Evolutionary conservation across 352 stramenopile species (phyloP).

Genomic region (Globisporangium spiculum): DNA sequence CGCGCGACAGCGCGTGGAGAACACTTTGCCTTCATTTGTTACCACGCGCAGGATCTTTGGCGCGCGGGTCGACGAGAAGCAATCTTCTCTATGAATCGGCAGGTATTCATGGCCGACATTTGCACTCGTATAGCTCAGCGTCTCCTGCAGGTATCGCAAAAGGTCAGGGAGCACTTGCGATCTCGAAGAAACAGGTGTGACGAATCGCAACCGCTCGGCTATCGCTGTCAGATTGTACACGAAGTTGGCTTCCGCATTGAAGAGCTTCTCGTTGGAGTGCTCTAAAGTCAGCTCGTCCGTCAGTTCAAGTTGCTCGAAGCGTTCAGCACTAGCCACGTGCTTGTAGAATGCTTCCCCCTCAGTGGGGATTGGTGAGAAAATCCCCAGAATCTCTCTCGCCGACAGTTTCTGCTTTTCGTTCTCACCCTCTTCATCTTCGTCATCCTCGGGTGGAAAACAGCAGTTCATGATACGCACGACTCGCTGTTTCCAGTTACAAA

Average conservation of each 20-base stretch:
- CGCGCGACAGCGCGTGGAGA: slow-evolving; percentile 30
- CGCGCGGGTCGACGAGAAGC: background rate
- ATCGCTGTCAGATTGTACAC: slow-evolving; percentile 32
- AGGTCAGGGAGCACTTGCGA: slow-evolving; percentile 12
- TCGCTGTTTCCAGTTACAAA: slow-evolving; percentile 9
- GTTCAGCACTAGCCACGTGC: background rate
- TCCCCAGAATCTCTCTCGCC: slow-evolving; percentile 2
- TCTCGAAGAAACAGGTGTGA: slow-evolving; percentile 17
- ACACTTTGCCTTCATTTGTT: slow-evolving; percentile 33
- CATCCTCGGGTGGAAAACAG: background rate
- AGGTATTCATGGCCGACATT: slow-evolving; percentile 14
- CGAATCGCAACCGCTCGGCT: slow-evolving; percentile 27
- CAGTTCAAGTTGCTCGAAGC: background rate
- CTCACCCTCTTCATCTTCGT: background rate
- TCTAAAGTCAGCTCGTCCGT: background rate
- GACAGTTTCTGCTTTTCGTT: background rate
- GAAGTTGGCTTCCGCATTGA: slow-evolving; percentile 31
- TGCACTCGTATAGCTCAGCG: slow-evolving; percentile 3
- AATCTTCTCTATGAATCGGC: slow-evolving; percentile 8
- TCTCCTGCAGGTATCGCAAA: slow-evolving; percentile 20
- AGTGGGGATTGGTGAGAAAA: slow-evolving; percentile 12
- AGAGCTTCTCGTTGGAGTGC: slow-evolving; percentile 23
- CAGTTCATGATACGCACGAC: slow-evolving; percentile 9
- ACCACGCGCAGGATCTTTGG: slow-evolving; percentile 28
- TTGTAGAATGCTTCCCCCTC: slow-evolving; percentile 6